phyloP scores from a whole-genome alignment of 2,329 filamentous ascomycete genomes.

The Aspergillus carbonarius region DNA sequence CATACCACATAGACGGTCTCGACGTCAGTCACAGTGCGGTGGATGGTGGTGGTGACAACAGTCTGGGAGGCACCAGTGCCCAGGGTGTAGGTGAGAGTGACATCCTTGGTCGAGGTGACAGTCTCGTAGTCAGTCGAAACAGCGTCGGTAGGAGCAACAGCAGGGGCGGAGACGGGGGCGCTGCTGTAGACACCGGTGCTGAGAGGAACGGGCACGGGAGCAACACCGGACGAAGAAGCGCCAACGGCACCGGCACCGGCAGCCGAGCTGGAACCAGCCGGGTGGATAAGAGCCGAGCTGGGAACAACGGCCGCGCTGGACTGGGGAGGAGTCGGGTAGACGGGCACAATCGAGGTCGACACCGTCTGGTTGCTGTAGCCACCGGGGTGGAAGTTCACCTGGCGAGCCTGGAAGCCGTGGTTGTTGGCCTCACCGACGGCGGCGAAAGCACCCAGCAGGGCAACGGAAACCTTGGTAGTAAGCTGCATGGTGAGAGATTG shows the following conservation, averaged over 20 bases:
- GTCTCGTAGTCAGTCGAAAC: constrained; percentile 12
- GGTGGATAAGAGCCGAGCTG: background rate
- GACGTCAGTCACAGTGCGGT: constrained; percentile 30
- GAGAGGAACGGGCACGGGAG: constrained; percentile 19
- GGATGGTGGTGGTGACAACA: constrained; percentile 40
- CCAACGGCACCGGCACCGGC: background rate
- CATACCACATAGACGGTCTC: constrained; percentile 30
- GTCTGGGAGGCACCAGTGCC: constrained; percentile 35
- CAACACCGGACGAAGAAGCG: constrained; percentile 10
- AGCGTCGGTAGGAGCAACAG: background rate
- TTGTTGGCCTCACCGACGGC: constrained; percentile 35
- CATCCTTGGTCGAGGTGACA: constrained; percentile 21
- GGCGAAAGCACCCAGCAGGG: constrained; percentile 37
- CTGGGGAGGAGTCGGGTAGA: constrained; percentile 19
- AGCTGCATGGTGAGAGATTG: constrained; percentile 41
- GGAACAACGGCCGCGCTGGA: constrained; percentile 2
- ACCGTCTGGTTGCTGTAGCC: constrained; percentile 13
- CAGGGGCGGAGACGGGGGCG: constrained; percentile 6
- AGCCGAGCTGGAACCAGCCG: constrained; percentile 1
- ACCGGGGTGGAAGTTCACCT: constrained; percentile 21
- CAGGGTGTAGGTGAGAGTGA: constrained; percentile 43
- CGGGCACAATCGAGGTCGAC: constrained; percentile 23
- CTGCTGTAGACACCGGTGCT: constrained; percentile 21
- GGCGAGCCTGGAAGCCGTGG: constrained; percentile 27
- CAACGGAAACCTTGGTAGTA: constrained; percentile 36